Conservation (phyloP, 306 rosid species). For the apple (Malus domestica) region DNA sequence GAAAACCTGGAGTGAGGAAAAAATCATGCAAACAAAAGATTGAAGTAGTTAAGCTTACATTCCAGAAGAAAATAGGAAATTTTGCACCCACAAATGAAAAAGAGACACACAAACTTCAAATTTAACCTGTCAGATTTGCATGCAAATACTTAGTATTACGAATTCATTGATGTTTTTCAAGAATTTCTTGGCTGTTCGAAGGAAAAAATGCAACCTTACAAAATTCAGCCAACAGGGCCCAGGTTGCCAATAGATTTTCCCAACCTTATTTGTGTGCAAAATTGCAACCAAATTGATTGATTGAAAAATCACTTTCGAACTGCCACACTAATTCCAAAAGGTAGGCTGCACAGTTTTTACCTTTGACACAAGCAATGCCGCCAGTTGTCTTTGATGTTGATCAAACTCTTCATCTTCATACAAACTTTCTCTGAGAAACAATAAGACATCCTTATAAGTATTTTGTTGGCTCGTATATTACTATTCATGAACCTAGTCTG, state of each 20-base stretch:
- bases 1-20: conserved; percentile 48
- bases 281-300: background rate
- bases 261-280: background rate
- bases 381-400: conserved; percentile 83
- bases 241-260: background rate
- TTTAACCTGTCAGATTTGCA: background rate
- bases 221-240: background rate
- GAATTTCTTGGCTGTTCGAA: background rate
- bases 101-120: background rate
- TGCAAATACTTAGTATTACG: background rate
- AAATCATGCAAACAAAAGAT: background rate
- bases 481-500: background rate
- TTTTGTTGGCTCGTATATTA: background rate
- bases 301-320: background rate
- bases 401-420: conserved; percentile 91
- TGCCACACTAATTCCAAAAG: background rate
- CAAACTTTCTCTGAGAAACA: conserved; percentile 70
- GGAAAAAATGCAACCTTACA: background rate
- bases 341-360: conserved; percentile 24
- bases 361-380: conserved; percentile 90
- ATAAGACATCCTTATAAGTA: background rate
- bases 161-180: background rate
- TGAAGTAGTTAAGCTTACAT: background rate
- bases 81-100: background rate
- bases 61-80: background rate